Evolutionary conservation across 2,329 filamentous ascomycete species (phyloP).

Genomic region (Cercospora sesami): DNA sequence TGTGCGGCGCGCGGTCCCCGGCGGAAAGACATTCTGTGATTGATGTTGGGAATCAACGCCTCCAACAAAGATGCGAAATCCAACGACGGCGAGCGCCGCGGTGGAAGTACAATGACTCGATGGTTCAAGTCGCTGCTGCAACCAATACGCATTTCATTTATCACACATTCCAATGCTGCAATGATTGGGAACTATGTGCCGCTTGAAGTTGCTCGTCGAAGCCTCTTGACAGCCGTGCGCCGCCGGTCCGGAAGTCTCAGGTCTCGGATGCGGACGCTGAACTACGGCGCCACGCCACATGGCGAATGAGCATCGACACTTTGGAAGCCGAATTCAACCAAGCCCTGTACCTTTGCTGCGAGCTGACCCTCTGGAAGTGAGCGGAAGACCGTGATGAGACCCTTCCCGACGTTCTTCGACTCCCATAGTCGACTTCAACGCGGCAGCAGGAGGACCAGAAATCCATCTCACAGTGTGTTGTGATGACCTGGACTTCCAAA

Average conservation of each 20-base stretch:
- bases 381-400: not conserved
- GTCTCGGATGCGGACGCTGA: conserved; percentile 11
- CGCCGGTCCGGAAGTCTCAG: conserved; percentile 18
- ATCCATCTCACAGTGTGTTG: not conserved
- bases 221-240: not conserved
- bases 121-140: not conserved
- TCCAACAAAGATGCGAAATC: not conserved
- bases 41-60: not conserved
- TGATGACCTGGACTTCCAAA: not conserved
- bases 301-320: conserved; percentile 24
- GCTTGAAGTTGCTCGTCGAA: not conserved
- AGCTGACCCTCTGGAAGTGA: not conserved
- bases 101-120: not conserved
- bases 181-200: not conserved
- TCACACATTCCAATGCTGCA: not conserved
- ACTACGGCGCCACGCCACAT: conserved; percentile 13
- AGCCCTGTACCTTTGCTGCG: not conserved
- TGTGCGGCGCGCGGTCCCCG: not conserved
- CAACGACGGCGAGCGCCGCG: not conserved
- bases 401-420: not conserved
- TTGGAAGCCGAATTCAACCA: conserved; percentile 8
- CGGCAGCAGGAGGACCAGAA: not conserved
- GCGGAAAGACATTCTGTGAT: conserved; percentile 1
- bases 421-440: conserved; percentile 6
- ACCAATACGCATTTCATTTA: not conserved